Conservation (phyloP, 352 stramenopile genomes). For the Phytophthora tentaculata region DNA sequence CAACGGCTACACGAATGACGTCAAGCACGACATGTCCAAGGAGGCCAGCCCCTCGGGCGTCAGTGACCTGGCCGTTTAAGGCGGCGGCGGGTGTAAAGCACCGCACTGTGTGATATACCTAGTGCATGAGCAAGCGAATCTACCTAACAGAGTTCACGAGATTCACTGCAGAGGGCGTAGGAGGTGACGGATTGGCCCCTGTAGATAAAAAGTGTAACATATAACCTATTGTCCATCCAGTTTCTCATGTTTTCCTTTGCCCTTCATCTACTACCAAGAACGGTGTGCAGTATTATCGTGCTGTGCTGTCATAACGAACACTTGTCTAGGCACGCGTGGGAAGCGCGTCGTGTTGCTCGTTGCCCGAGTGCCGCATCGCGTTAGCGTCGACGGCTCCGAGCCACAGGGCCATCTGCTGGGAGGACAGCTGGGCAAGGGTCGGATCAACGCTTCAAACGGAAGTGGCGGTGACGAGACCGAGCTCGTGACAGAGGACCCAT, state of each 20-base stretch:
- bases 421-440: constrained; percentile 43
- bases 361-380: constrained; percentile 24
- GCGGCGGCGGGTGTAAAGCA: background rate
- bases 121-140: constrained; percentile 25
- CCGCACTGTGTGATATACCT: constrained; percentile 26
- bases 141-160: constrained; percentile 20
- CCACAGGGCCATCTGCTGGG: constrained; percentile 29
- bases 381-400: constrained; percentile 28
- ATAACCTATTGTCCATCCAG: constrained; percentile 56
- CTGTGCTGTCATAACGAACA: background rate
- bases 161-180: constrained; percentile 25
- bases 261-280: background rate
- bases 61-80: constrained; percentile 57
- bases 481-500: constrained; percentile 19
- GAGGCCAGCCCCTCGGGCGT: constrained; percentile 65
- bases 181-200: constrained; percentile 27
- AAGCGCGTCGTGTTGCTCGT: constrained; percentile 9
- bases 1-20: constrained; percentile 21
- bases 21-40: constrained; percentile 45
- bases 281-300: too few relatives aligned
- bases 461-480: constrained; percentile 17
- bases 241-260: too few relatives aligned
- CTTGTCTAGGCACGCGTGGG: background rate
- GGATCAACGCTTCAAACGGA: constrained; percentile 29
- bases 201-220: constrained; percentile 60